Evolutionary conservation across 108 stramenopile genomes (phyloP).

Genomic region (Nannochloropsis granulata): DNA sequence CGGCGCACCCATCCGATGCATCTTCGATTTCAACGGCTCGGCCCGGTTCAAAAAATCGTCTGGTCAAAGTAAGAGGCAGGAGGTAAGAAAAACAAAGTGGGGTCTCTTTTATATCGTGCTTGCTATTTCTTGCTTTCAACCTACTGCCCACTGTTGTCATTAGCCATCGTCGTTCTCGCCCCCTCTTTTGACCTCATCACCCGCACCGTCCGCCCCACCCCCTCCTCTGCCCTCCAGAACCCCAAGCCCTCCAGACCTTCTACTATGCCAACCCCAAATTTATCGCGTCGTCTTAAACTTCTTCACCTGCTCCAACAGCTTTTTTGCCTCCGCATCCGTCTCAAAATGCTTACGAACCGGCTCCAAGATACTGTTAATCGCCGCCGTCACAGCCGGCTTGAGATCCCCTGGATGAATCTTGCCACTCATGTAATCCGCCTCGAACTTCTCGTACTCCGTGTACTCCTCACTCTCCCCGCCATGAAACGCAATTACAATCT

Average conservation of each 20-base stretch:
- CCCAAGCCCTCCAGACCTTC: background rate
- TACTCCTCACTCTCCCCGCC: slow-evolving; percentile 62
- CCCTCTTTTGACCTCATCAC: too few relatives aligned
- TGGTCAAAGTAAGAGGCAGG: too few relatives aligned
- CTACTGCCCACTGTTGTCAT: too few relatives aligned
- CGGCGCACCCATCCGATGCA: too few relatives aligned
- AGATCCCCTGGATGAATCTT: slow-evolving; percentile 88
- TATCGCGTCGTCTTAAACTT: slow-evolving; percentile 36
- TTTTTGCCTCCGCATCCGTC: slow-evolving; percentile 60
- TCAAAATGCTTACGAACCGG: slow-evolving; percentile 90
- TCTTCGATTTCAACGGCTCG: too few relatives aligned
- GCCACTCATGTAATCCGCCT: slow-evolving; percentile 60
- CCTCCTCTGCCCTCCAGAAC: background rate
- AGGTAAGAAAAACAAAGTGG: too few relatives aligned
- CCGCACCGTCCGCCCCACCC: too few relatives aligned
- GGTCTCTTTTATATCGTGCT: too few relatives aligned
- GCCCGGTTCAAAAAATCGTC: too few relatives aligned
- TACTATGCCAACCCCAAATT: background rate
- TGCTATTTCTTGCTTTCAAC: too few relatives aligned
- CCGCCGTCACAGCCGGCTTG: slow-evolving; percentile 68
- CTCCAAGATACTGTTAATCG: slow-evolving; percentile 71
- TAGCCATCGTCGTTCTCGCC: background rate
- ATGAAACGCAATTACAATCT: slow-evolving; percentile 46
- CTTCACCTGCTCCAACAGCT: slow-evolving; percentile 66
- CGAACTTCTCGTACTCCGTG: slow-evolving; percentile 52